Base-by-base conservation (phyloP, 2,329 filamentous ascomycete species). In the Penicillium occitanis region DNA sequence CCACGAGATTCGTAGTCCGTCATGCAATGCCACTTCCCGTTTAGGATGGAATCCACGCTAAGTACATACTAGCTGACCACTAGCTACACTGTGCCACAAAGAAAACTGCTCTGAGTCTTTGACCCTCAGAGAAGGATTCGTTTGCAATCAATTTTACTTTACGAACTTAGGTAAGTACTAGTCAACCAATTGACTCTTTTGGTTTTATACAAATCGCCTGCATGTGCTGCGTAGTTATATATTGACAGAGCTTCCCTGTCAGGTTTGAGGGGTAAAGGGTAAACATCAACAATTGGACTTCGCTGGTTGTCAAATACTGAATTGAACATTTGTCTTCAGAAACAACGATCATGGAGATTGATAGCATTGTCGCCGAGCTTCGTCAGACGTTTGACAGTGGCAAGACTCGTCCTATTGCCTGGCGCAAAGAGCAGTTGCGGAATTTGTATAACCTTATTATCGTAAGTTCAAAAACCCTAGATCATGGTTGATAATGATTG, bases 391-490 rank as follows among this genome's bases (percentile, higher is more conserved):
- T 58, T 13, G 62, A 64, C 19, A 35, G 51, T 37, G 62, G 62
- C 14, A 64, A 64, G 42, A 64, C 62, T 59, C 62, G 51, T 4
- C 62, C 62, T 8, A 58, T 64, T 35, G 25, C 62, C 11, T 64
- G 40, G 40, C 62, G 62, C 44, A 64, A 64, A 48, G 40, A 64
- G 37, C 62, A 64, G 44, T 13, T 64, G 51, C 62, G 62, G 4
- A 44, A 57, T n/a, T 19, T 64, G 42, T 64, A 51, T 51, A 25
- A 40, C 22, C 55, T 64, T 11, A 19, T 64, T 48, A 44, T 64
- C 13, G 62, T 64, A 59, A 37, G 62, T 50, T 35, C 30, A 42
- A 37, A 19, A 25, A 51, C 3, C 17, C 6, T 13, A 55, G 11
- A 4, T 28, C 5, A 51, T 28, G 5, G 25, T 14, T n/a, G 6